Conservation (phyloP, 192 early-diverging fungal species). For the Mortierella alpina region DNA sequence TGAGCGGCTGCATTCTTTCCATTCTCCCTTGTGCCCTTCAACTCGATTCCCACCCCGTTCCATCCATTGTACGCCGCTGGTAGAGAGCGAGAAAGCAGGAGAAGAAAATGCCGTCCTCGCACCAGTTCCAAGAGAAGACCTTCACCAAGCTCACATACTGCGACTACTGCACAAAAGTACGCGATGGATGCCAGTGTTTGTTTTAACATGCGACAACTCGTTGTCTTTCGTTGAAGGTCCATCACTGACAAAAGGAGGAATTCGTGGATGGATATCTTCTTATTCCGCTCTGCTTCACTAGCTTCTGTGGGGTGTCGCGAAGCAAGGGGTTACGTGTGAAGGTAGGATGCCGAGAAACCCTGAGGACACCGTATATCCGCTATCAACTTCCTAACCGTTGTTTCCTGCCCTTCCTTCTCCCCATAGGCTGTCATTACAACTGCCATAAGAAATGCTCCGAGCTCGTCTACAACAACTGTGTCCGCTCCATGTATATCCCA, state of each 20-base stretch:
- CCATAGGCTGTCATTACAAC: slow-evolving; percentile 33
- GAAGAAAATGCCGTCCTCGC: slow-evolving; percentile 27
- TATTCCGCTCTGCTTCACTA: background rate
- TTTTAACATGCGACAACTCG: too few relatives aligned
- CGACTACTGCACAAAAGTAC: slow-evolving; percentile 68
- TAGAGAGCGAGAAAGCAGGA: background rate
- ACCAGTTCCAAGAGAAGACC: slow-evolving; percentile 68
- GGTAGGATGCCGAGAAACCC: slow-evolving; percentile 38
- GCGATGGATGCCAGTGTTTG: background rate
- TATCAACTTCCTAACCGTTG: background rate
- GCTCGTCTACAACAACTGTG: slow-evolving; percentile 42
- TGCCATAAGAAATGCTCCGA: slow-evolving; percentile 50
- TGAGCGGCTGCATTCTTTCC: too few relatives aligned
- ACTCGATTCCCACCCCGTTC: too few relatives aligned
- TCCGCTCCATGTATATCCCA: slow-evolving; percentile 34
- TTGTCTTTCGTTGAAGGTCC: too few relatives aligned
- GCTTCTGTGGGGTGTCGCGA: slow-evolving; percentile 78
- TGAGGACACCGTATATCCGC: background rate
- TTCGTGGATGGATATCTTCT: background rate
- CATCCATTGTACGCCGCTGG: too few relatives aligned
- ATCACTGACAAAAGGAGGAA: background rate
- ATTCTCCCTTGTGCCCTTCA: too few relatives aligned
- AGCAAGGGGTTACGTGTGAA: slow-evolving; percentile 73
- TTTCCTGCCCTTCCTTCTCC: background rate
- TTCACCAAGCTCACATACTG: slow-evolving; percentile 76